Evolutionary conservation across 2,329 filamentous ascomycete genomes (phyloP).

Genomic region (Leptographium procerum): DNA sequence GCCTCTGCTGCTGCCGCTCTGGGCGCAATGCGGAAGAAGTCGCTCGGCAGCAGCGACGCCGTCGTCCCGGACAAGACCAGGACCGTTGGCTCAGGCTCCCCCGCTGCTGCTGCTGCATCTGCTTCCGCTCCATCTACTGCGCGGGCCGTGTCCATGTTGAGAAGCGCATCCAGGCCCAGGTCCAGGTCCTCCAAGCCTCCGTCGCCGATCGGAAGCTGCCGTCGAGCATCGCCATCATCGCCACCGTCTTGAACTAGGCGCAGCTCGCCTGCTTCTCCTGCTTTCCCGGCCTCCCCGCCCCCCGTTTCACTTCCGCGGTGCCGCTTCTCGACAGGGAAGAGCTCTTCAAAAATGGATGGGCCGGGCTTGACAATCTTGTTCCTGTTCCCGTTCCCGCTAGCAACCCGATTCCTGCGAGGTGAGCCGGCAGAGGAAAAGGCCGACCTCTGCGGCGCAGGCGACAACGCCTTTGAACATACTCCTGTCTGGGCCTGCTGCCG

Average conservation of each 20-base stretch:
- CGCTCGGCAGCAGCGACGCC: constrained; percentile 49
- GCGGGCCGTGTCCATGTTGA: neutral
- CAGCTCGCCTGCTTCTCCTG: neutral
- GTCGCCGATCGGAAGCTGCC: neutral
- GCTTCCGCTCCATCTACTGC: no score
- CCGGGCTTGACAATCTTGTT: neutral
- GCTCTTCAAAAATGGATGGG: constrained; percentile 10
- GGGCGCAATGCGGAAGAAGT: constrained; percentile 58
- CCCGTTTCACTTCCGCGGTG: constrained; percentile 1
- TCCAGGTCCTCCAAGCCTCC: neutral
- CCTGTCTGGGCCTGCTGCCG: neutral
- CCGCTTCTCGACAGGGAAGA: constrained; percentile 9
- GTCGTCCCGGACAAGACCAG: constrained; percentile 50
- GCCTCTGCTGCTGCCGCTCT: no score
- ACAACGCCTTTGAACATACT: neutral
- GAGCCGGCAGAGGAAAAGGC: neutral
- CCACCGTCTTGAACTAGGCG: neutral
- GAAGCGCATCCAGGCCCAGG: no score
- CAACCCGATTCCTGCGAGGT: neutral
- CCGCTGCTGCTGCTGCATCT: neutral
- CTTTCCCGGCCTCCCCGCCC: neutral
- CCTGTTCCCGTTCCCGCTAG: neutral
- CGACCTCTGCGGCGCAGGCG: neutral
- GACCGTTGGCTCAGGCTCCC: constrained; percentile 12
- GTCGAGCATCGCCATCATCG: neutral